phyloP scores from a whole-genome alignment of 164 flowering plant genomes.

The Magnolia kwangsiensis region DNA sequence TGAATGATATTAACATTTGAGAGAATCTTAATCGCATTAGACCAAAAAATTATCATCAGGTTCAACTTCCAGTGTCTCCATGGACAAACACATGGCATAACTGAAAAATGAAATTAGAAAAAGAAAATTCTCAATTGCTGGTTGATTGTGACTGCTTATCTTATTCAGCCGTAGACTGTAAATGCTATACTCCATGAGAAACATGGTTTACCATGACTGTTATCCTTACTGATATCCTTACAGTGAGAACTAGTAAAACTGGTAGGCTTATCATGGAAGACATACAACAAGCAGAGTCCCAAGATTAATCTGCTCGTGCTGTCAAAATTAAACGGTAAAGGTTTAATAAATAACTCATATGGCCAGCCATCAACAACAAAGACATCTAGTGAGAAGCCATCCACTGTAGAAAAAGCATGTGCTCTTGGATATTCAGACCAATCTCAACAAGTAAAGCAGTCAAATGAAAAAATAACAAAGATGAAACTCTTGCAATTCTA shows the following conservation, averaged over 20 bases:
- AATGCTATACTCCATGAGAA: background rate
- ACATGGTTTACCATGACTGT: background rate
- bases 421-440: slow-evolving; percentile 97
- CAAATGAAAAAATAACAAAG: slow-evolving; percentile 45
- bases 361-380: slow-evolving; percentile 97
- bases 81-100: background rate
- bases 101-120: background rate
- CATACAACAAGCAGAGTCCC: background rate
- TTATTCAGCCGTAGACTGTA: no score
- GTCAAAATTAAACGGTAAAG: background rate
- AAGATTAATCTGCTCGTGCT: background rate
- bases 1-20: background rate
- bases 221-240: background rate
- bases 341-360: slow-evolving; percentile 50
- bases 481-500: background rate
- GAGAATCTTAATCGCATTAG: background rate
- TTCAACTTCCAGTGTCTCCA: background rate
- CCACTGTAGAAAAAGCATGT: slow-evolving; percentile 90
- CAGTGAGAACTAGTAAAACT: background rate
- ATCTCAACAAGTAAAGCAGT: slow-evolving; percentile 79
- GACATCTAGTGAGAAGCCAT: slow-evolving; percentile 94
- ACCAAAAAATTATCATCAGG: no score
- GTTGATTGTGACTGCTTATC: background rate
- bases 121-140: background rate
- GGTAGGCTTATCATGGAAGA: background rate